These are phyloP conservation scores for Dipteronia dyeriana DNA, from an alignment of 345 rosid species.

Conservation along the genomic window DNA sequence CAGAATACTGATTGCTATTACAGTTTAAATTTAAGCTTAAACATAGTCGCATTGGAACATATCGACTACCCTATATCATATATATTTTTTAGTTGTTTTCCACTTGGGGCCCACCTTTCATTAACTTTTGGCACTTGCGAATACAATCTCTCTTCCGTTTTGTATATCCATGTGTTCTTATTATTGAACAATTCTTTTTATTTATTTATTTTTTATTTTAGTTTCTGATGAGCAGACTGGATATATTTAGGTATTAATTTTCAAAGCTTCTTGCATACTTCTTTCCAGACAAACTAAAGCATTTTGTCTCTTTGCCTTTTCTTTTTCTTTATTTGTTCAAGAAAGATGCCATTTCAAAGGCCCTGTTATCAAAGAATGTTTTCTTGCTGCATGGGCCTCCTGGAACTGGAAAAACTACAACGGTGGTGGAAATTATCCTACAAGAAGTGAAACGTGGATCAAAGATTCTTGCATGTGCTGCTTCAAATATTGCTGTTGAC, in stretches of 20 bases:
- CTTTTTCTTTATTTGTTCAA: slow-evolving; percentile 32
- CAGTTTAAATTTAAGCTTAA: neutral
- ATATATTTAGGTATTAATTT: slow-evolving; percentile 8
- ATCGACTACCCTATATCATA: neutral
- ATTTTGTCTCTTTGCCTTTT: neutral
- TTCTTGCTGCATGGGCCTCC: slow-evolving; percentile 97
- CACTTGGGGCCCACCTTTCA: neutral
- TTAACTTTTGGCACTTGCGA: neutral
- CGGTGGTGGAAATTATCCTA: slow-evolving; percentile 88
- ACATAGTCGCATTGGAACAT: neutral
- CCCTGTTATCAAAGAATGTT: slow-evolving; percentile 79
- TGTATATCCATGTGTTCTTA: neutral
- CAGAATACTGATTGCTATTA: neutral
- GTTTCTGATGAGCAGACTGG: neutral
- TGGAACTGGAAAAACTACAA: slow-evolving; percentile 98
- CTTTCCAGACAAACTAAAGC: slow-evolving; percentile 16
- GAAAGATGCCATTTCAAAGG: slow-evolving; percentile 86
- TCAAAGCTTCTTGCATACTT: slow-evolving; percentile 4
- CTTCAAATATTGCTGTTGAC: slow-evolving; percentile 98
- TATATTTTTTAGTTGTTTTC: neutral
- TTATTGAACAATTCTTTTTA: neutral
- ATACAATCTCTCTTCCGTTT: neutral
- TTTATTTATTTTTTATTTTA: neutral
- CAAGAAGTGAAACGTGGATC: slow-evolving; percentile 95
- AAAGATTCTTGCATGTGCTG: slow-evolving; percentile 97